Base-by-base conservation (phyloP, 768 basidiomycete genomes). In the Strobilomyces echinocephalus region DNA sequence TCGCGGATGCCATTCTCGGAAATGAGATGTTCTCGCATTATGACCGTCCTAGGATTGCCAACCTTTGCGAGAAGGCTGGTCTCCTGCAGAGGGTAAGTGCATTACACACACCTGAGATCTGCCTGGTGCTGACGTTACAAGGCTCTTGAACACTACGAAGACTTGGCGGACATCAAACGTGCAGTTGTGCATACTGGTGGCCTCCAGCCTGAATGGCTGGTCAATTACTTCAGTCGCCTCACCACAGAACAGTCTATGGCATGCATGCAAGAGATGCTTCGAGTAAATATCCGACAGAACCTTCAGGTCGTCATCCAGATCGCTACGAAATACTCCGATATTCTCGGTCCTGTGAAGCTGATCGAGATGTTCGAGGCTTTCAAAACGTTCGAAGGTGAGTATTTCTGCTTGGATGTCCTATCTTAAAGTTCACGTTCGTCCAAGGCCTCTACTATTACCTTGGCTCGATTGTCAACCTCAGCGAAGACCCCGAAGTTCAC, bases 11-110 rank as follows among this genome's bases (percentile, higher is more conserved):
- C 4, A 99, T 99, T 60, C 86, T 99, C 35, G 93, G 93, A 28
- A 99, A 98, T 69, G 91, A 98, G 66, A 97, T 99, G 93, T 97
- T 98, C 72, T 80, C 87, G 5, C 86, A 98, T 68, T 98, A 97
- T 64, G 97, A 99, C 70, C 84, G 91, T 28, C 93, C 97, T 6
- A 80, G 97, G 53, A 93, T 99, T 64, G 97, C 97, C 59, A 97
- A 98, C 72, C 79, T 99, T 50, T 97, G 95, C 63, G 97, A 99
- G 77, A 97, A 97, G 76, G 97, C 97, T 55, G 97, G 97, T 45
- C 74, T 99, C 40, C 69, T 97, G 65, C 97, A 98, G 73, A 78
- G 95, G 53, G 94, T 94, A 67, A 58, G 84, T 72, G 14, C 18
- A 28, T 28, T 36, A 54, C 51, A 33, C n/a, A 46, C 21, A 12